Percentiles rank a stretch among this genome's conserved stretches.
Evolutionary conservation across 345 rosid species (phyloP).

Genomic region (Garcia nutans): DNA sequence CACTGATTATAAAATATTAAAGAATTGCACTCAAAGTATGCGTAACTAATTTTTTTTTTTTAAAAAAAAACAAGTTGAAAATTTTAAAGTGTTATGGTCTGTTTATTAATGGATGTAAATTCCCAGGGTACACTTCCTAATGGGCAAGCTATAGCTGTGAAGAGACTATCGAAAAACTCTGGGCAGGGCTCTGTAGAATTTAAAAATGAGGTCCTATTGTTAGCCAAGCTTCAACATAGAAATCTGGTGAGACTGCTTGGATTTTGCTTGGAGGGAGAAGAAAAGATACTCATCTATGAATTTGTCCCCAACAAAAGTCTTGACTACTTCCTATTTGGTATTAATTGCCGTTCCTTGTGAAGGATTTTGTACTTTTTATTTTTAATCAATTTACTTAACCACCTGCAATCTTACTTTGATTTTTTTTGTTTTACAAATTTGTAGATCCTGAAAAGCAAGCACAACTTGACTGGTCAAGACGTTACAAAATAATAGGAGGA

Average conservation of each 20-base stretch:
- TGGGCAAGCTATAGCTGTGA: constrained; percentile 45
- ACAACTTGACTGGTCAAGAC: constrained; percentile 19
- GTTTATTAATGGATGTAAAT: not conserved
- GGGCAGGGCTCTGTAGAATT: constrained; percentile 49
- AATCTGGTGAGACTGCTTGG: constrained; percentile 49
- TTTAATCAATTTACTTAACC: too few species aligned
- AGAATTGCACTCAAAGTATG: too few species aligned
- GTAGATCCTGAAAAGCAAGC: constrained; percentile 17
- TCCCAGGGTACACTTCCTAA: constrained; percentile 39
- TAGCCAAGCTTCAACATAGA: constrained; percentile 50
- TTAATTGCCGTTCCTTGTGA: too few species aligned
- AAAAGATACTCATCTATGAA: constrained; percentile 56
- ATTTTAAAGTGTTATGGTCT: too few species aligned
- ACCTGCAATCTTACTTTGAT: not conserved
- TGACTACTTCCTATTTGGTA: constrained; percentile 37
- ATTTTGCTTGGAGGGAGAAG: constrained; percentile 47
- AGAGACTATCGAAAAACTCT: constrained; percentile 43
- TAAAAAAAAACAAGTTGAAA: too few species aligned
- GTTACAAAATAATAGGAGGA: constrained; percentile 23
- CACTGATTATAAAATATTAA: too few species aligned
- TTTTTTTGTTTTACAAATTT: not conserved
- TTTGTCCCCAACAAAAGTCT: constrained; percentile 50
- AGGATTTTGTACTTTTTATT: too few species aligned
- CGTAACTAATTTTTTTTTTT: too few species aligned
- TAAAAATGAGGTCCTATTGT: constrained; percentile 45